Conservation (phyloP, 1,139 yeast genomes). For the Sugiyamaella sp. region DNA sequence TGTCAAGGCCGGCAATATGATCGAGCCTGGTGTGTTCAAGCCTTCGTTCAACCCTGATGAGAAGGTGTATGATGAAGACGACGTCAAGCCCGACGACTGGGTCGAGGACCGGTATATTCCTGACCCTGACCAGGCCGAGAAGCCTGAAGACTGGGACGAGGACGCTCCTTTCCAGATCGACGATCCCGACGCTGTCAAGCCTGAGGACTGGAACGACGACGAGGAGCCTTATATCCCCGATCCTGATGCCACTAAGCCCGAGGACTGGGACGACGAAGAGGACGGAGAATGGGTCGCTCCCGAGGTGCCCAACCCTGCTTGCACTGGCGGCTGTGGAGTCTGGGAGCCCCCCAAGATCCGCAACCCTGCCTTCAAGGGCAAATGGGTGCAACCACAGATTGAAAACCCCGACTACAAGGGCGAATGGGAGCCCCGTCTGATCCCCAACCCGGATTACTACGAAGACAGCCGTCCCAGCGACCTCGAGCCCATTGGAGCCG, state of each 20-base stretch:
- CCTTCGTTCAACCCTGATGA: constrained; percentile 70
- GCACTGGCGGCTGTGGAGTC: constrained; percentile 74
- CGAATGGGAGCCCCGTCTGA: constrained; percentile 68
- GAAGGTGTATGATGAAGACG: constrained; percentile 63
- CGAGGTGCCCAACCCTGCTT: constrained; percentile 68
- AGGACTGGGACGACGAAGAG: constrained; percentile 83
- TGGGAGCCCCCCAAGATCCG: constrained; percentile 66
- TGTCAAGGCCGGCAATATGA: constrained; percentile 67
- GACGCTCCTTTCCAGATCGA: constrained; percentile 59
- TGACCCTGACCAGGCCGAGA: constrained; percentile 62
- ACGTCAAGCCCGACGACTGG: constrained; percentile 77
- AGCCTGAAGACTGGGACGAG: constrained; percentile 86
- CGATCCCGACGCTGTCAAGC: constrained; percentile 68
- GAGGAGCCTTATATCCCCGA: constrained; percentile 61
- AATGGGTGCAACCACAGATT: constrained; percentile 70
- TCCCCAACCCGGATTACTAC: constrained; percentile 70
- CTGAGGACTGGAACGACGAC: constrained; percentile 78
- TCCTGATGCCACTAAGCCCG: constrained; percentile 67
- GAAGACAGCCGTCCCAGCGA: constrained; percentile 63
- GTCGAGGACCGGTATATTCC: constrained; percentile 65
- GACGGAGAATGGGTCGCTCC: constrained; percentile 86
- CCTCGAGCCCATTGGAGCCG: constrained; percentile 70
- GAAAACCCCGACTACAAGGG: constrained; percentile 80
- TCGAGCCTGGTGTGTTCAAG: constrained; percentile 54
- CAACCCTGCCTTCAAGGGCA: constrained; percentile 74